phyloP scores from a whole-genome alignment of 768 basidiomycete species.

The Trichaptum fuscoviolaceum region DNA sequence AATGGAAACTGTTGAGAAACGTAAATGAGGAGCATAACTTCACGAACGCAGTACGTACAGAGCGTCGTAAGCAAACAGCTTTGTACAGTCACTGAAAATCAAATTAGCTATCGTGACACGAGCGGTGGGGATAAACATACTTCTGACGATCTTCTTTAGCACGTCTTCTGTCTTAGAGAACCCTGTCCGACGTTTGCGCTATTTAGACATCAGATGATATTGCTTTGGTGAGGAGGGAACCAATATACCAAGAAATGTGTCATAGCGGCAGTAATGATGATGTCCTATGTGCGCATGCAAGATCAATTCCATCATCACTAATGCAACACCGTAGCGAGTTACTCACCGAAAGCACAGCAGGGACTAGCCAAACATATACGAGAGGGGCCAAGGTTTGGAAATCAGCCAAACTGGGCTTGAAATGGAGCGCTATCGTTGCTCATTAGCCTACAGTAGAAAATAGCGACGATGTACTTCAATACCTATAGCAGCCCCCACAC shows the following conservation, averaged over 20 bases:
- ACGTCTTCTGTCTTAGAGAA: conserved; percentile 32
- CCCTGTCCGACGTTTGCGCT: conserved; percentile 34
- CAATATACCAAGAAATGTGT: conserved; percentile 34
- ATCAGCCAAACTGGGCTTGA: neutral
- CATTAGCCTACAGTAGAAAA: neutral
- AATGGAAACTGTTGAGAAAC: neutral
- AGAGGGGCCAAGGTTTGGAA: neutral
- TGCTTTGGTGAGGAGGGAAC: neutral
- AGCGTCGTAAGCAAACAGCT: conserved; percentile 15
- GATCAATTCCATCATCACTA: neutral
- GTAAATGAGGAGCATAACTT: neutral
- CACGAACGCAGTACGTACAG: neutral
- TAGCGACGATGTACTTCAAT: conserved; percentile 1
- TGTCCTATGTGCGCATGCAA: conserved; percentile 27
- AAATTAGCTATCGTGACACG: neutral
- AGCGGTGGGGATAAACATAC: conserved; percentile 9
- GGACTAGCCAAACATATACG: neutral
- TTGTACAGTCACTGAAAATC: conserved; percentile 31
- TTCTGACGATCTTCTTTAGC: conserved; percentile 29
- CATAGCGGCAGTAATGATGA: conserved; percentile 40
- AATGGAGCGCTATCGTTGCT: neutral
- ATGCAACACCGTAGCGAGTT: neutral
- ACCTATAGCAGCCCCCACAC: conserved; percentile 27
- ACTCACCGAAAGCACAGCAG: neutral
- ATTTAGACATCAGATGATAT: neutral